Evolutionary conservation across 257 asterid species (phyloP).

Genomic region (Solanum peruvianum): DNA sequence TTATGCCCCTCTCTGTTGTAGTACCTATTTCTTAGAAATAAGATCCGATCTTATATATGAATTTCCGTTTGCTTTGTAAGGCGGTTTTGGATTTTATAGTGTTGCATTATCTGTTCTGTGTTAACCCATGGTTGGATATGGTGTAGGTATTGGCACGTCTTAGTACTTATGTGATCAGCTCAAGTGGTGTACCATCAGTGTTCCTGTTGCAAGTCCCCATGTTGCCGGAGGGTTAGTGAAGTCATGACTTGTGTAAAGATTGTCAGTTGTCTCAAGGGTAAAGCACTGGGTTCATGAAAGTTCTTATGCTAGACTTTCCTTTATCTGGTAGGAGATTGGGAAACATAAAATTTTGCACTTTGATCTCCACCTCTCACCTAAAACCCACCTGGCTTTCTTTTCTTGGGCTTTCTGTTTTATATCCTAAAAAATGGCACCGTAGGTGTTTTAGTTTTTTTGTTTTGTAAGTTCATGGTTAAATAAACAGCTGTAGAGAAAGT

Average conservation of each 20-base stretch:
- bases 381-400: background rate
- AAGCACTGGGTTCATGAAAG: background rate
- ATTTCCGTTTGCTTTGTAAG: background rate
- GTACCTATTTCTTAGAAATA: background rate
- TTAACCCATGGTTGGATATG: background rate
- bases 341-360: background rate
- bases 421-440: background rate
- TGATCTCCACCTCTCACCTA: background rate
- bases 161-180: background rate
- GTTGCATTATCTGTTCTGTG: background rate
- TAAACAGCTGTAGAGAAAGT: background rate
- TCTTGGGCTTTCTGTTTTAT: background rate
- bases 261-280: slow-evolving; percentile 49
- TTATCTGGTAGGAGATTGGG: background rate
- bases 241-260: slow-evolving; percentile 53
- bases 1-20: background rate
- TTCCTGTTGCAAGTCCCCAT: slow-evolving; percentile 31
- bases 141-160: slow-evolving; percentile 3
- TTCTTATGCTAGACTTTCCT: background rate
- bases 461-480: background rate
- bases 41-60: background rate
- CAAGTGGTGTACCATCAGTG: background rate
- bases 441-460: background rate
- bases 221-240: slow-evolving; percentile 66
- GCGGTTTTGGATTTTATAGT: background rate